Evolutionary conservation across 148 eudicot genomes (phyloP).

Genomic region (Tetragonia tetragonoides): DNA sequence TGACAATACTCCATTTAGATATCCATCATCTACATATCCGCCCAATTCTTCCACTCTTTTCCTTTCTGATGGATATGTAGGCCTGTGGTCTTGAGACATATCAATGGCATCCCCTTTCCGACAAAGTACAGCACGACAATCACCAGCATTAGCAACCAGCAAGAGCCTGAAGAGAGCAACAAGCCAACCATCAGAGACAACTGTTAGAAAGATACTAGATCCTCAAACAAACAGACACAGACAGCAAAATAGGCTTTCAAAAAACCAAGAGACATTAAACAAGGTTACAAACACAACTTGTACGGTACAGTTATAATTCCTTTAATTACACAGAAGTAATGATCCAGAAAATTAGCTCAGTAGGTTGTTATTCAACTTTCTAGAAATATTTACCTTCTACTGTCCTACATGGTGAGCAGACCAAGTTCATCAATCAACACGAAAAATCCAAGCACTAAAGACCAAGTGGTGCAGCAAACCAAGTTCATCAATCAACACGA

Average conservation of each 20-base stretch:
- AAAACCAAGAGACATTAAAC: no score
- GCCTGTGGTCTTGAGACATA: slow-evolving; percentile 86
- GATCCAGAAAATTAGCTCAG: neutral
- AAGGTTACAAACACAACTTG: neutral
- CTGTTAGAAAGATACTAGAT: neutral
- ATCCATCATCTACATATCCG: slow-evolving; percentile 68
- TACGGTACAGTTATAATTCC: neutral
- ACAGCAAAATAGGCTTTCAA: neutral
- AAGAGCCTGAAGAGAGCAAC: slow-evolving; percentile 47
- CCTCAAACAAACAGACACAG: neutral
- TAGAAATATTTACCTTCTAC: neutral
- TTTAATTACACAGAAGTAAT: neutral
- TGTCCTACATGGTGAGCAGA: neutral
- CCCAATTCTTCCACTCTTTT: slow-evolving; percentile 65
- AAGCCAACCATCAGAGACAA: neutral
- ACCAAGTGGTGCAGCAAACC: neutral
- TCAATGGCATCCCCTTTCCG: slow-evolving; percentile 76
- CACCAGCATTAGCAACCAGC: slow-evolving; percentile 84
- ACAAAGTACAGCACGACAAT: slow-evolving; percentile 84
- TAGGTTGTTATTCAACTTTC: neutral
- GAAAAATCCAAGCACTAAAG: no score
- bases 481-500: neutral
- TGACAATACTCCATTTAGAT: slow-evolving; percentile 74
- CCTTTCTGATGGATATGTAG: slow-evolving; percentile 48
- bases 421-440: neutral